These are phyloP conservation scores for Fusarium chlamydosporum DNA, from an alignment of 2,329 filamentous ascomycete genomes.

Conservation along the genomic window DNA sequence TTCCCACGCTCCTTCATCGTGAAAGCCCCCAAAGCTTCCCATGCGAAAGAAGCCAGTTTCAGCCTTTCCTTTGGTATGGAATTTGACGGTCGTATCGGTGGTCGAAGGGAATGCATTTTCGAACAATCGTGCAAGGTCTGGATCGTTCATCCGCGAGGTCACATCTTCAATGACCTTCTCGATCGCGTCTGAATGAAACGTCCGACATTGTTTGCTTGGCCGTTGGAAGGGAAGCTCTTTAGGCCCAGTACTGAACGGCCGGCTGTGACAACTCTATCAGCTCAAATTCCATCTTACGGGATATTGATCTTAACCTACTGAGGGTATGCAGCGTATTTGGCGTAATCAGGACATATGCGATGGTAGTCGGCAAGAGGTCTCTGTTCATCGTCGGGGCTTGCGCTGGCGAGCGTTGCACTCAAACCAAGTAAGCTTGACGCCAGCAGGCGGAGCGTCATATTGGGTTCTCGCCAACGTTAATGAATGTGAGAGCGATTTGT, in stretches of 20 bases:
- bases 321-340: constrained; percentile 56
- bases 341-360: constrained; percentile 60
- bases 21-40: constrained; percentile 49
- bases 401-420: constrained; percentile 41
- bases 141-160: constrained; percentile 82
- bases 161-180: constrained; percentile 90
- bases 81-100: constrained; percentile 89
- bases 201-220: constrained; percentile 84
- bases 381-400: constrained; percentile 43
- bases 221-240: constrained; percentile 88
- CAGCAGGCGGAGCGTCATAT: constrained; percentile 51
- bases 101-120: constrained; percentile 93
- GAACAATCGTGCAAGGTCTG: constrained; percentile 91
- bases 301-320: constrained; percentile 54
- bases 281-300: background rate
- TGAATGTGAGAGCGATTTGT: background rate
- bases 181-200: constrained; percentile 87
- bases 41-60: constrained; percentile 57
- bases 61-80: constrained; percentile 77
- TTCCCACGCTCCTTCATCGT: constrained; percentile 77
- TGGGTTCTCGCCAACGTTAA: background rate
- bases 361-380: constrained; percentile 47
- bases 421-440: constrained; percentile 50
- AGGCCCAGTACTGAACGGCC: constrained; percentile 83
- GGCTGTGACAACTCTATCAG: constrained; percentile 63